A percentile compares a stretch with the other conserved stretches of the same genome.
Conservation (phyloP, 345 rosid genomes). For the Lumnitzera racemosa region DNA sequence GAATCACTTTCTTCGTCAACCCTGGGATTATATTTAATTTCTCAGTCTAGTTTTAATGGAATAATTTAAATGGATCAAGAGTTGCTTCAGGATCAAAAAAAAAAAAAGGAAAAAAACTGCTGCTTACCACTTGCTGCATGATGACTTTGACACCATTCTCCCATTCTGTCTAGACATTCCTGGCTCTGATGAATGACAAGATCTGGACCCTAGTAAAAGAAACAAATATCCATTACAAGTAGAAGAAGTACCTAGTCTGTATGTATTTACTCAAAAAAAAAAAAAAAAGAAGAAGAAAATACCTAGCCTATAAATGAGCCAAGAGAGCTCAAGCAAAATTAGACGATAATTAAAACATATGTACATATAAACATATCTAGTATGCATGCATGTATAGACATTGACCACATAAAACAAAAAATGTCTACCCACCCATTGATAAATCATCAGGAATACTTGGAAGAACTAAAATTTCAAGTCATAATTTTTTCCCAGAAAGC, state of each 20-base stretch:
- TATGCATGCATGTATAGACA: no score
- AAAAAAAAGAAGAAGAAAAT: background rate
- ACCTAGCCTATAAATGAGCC: background rate
- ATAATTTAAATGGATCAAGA: background rate
- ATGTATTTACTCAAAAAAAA: no score
- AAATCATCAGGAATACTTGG: no score
- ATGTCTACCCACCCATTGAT: no score
- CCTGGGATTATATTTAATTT: slow-evolving; percentile 35
- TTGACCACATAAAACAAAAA: no score
- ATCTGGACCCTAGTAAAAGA: slow-evolving; percentile 70
- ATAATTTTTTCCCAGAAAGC: no score
- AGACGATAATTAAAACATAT: no score
- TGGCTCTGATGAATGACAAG: slow-evolving; percentile 75
- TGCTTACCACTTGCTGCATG: slow-evolving; percentile 81
- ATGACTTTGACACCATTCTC: slow-evolving; percentile 89
- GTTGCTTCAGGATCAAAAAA: background rate
- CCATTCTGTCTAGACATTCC: slow-evolving; percentile 72
- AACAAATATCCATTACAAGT: slow-evolving; percentile 3
- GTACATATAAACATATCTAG: no score
- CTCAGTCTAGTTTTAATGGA: background rate
- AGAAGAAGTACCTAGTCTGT: background rate
- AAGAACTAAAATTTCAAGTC: no score
- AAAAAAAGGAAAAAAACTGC: background rate
- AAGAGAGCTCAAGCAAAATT: no score
- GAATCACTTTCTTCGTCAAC: slow-evolving; percentile 68